Conservation (phyloP, 164 flowering plant species). For the Vitis cinerea region DNA sequence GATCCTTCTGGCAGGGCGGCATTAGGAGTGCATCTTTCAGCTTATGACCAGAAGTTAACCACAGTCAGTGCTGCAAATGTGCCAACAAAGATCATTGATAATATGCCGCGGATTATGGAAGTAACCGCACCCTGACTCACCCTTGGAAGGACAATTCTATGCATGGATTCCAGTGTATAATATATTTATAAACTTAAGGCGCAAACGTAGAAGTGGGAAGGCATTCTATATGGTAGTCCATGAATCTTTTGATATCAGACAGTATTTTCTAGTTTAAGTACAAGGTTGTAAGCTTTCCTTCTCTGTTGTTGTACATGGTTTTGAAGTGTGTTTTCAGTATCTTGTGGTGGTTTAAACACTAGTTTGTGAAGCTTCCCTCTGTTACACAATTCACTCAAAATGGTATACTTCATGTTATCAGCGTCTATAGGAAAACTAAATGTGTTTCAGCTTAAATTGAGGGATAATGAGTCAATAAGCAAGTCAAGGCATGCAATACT, state of each 20-base stretch:
- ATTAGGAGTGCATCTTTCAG: slow-evolving; percentile 74
- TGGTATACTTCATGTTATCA: neutral
- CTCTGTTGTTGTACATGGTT: neutral
- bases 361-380: neutral
- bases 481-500: no score
- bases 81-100: slow-evolving; percentile 32
- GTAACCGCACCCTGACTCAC: slow-evolving; percentile 38
- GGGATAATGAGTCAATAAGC: no score
- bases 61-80: slow-evolving; percentile 16
- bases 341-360: neutral
- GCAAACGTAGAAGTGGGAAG: neutral
- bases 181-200: no score
- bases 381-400: neutral
- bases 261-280: neutral
- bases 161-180: neutral
- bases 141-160: neutral
- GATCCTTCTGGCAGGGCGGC: slow-evolving; percentile 98
- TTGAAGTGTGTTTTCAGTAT: slow-evolving; percentile 6
- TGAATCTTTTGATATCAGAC: neutral
- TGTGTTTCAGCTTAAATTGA: neutral
- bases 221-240: neutral
- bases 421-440: neutral
- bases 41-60: slow-evolving; percentile 42
- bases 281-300: no score
- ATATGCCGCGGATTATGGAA: slow-evolving; percentile 45